phyloP scores from a whole-genome alignment of 495 filamentous ascomycete species.

The Penicillium chermesinum region DNA sequence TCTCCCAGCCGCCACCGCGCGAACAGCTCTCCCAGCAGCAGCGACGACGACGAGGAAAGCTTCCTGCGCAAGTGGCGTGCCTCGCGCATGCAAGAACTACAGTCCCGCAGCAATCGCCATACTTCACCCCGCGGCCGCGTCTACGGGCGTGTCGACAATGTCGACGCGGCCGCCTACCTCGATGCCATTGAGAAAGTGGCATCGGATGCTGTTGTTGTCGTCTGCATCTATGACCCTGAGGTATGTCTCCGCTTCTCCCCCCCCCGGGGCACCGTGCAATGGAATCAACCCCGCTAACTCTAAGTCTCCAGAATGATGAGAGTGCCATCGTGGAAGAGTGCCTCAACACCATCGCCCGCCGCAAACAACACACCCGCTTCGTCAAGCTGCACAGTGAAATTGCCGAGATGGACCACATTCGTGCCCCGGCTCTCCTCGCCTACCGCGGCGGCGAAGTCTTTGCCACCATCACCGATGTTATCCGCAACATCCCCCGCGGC shows the following conservation, averaged over 20 bases:
- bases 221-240: slow-evolving; percentile 87
- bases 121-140: slow-evolving; percentile 63
- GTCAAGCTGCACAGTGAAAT: slow-evolving; percentile 88
- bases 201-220: slow-evolving; percentile 80
- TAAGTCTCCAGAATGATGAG: slow-evolving; percentile 56
- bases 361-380: slow-evolving; percentile 70
- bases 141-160: slow-evolving; percentile 73
- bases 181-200: slow-evolving; percentile 90
- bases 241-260: slow-evolving; percentile 54
- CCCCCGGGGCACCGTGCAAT: too few species aligned
- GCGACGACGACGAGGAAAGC: slow-evolving; percentile 67
- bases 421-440: slow-evolving; percentile 81
- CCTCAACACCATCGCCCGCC: slow-evolving; percentile 62
- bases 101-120: slow-evolving; percentile 50
- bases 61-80: slow-evolving; percentile 83
- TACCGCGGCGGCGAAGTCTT: slow-evolving; percentile 89
- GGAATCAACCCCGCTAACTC: slow-evolving; percentile 4
- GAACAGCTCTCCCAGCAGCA: slow-evolving; percentile 1
- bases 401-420: slow-evolving; percentile 89
- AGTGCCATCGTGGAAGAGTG: slow-evolving; percentile 73
- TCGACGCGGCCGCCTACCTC: slow-evolving; percentile 87
- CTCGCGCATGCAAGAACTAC: slow-evolving; percentile 70
- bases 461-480: slow-evolving; percentile 78
- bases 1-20: neutral
- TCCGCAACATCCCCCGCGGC: slow-evolving; percentile 75